Conservation (phyloP, 306 rosid genomes). For the Acacia crassicarpa region DNA sequence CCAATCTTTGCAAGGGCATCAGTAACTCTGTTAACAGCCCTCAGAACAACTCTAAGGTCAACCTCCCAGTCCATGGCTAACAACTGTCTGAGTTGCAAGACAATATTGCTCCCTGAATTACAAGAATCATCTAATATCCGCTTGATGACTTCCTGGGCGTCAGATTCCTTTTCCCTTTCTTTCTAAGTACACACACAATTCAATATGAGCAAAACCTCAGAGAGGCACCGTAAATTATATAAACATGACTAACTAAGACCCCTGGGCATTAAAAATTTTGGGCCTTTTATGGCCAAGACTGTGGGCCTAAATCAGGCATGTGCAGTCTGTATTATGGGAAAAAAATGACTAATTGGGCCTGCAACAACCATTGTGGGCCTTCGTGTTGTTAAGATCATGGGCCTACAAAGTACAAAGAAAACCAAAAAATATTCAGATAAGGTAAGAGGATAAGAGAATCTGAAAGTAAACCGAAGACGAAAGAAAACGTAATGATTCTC, state of each 20-base stretch:
- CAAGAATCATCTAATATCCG: no score
- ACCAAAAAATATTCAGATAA: neutral
- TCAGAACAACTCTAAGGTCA: no score
- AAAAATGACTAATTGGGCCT: neutral
- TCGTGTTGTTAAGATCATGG: neutral
- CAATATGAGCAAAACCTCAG: neutral
- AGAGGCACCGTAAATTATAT: neutral
- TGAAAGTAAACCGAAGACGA: neutral
- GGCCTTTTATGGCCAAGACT: neutral
- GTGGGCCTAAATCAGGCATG: neutral
- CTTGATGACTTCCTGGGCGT: no score
- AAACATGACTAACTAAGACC: neutral
- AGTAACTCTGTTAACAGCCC: no score
- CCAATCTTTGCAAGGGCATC: no score
- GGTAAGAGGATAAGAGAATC: conserved; percentile 23
- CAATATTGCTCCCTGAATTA: no score
- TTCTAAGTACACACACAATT: neutral
- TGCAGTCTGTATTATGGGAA: neutral
- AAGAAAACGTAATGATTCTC: neutral
- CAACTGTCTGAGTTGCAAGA: no score
- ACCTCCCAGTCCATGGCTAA: no score
- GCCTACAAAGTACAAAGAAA: neutral
- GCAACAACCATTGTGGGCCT: neutral
- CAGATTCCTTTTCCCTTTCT: no score
- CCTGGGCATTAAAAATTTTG: neutral